These are phyloP conservation scores for Prasinococcaceae sp. DNA, from an alignment of 139 green algal genomes.

Conservation along the genomic window DNA sequence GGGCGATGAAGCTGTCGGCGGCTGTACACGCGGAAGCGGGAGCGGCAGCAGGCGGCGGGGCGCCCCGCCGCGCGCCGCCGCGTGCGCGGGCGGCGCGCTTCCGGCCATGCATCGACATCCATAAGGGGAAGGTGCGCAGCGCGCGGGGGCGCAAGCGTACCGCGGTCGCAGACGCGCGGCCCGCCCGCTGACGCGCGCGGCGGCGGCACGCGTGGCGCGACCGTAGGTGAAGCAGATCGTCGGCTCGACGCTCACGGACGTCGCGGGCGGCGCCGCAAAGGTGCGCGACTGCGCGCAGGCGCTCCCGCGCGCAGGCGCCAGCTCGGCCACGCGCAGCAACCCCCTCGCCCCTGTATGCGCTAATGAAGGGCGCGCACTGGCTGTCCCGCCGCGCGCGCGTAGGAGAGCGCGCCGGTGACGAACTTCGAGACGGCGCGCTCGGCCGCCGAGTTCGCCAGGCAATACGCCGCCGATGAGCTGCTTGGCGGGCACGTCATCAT, in stretches of 20 bases:
- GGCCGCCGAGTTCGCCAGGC: constrained; percentile 58
- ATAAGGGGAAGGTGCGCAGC: too few relatives aligned
- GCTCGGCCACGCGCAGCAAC: not conserved
- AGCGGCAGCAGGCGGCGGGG: not conserved
- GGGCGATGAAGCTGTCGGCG: too few relatives aligned
- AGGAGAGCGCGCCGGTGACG: constrained; percentile 42
- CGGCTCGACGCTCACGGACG: constrained; percentile 73
- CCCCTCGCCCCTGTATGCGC: too few relatives aligned
- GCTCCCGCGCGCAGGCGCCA: not conserved
- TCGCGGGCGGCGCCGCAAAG: constrained; percentile 24
- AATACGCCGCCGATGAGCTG: constrained; percentile 70
- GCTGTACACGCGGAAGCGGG: not conserved
- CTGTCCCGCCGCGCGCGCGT: too few relatives aligned
- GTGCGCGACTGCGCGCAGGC: not conserved
- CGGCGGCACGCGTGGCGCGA: too few relatives aligned
- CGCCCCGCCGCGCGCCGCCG: not conserved
- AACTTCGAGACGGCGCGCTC: constrained; percentile 89
- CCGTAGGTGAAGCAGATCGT: constrained; percentile 99
- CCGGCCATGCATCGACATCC: constrained; percentile 96
- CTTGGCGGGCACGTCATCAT: constrained; percentile 94
- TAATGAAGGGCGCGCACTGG: too few relatives aligned
- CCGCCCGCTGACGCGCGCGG: too few relatives aligned
- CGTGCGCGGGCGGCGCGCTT: constrained; percentile 41
- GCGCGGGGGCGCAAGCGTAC: too few relatives aligned
- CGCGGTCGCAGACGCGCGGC: too few relatives aligned